Percentiles rank a stretch among this genome's conserved stretches.
These are phyloP conservation scores for Tulasnella calospora DNA, from an alignment of 768 basidiomycete species.

Conservation along the genomic window DNA sequence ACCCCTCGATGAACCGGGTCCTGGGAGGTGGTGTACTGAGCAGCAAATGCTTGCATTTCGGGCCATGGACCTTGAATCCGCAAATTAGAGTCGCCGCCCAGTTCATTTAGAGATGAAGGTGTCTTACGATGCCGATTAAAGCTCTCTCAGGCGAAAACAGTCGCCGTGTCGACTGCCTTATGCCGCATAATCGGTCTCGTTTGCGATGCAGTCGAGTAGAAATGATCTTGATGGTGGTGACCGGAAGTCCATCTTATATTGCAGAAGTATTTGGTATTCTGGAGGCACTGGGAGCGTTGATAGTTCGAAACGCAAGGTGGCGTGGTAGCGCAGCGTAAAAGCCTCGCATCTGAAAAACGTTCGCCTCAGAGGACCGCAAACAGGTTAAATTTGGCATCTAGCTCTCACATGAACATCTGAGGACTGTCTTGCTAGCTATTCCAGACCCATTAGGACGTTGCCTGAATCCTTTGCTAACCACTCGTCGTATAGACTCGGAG, in stretches of 20 bases:
- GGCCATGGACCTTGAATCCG: conserved; percentile 59
- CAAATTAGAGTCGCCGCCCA: not conserved
- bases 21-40: conserved; percentile 37
- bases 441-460: conserved; percentile 69
- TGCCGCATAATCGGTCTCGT: conserved; percentile 61
- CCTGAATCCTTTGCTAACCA: conserved; percentile 72
- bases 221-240: conserved; percentile 59
- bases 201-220: conserved; percentile 61
- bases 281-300: conserved; percentile 34
- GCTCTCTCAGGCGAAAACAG: conserved; percentile 67
- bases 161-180: conserved; percentile 69
- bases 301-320: conserved; percentile 65
- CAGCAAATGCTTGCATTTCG: conserved; percentile 65
- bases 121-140: conserved; percentile 54
- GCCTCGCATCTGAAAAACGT: conserved; percentile 64
- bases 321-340: conserved; percentile 78
- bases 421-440: conserved; percentile 70
- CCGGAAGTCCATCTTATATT: conserved; percentile 71
- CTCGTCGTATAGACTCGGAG: conserved; percentile 66
- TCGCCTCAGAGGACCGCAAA: not conserved
- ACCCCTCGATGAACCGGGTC: conserved; percentile 43
- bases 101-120: not conserved
- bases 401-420: conserved; percentile 72
- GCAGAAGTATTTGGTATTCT: conserved; percentile 42
- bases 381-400: not conserved